phyloP scores from a whole-genome alignment of 371 early-diverging fungal species.

The Rhizopus arrhizus region DNA sequence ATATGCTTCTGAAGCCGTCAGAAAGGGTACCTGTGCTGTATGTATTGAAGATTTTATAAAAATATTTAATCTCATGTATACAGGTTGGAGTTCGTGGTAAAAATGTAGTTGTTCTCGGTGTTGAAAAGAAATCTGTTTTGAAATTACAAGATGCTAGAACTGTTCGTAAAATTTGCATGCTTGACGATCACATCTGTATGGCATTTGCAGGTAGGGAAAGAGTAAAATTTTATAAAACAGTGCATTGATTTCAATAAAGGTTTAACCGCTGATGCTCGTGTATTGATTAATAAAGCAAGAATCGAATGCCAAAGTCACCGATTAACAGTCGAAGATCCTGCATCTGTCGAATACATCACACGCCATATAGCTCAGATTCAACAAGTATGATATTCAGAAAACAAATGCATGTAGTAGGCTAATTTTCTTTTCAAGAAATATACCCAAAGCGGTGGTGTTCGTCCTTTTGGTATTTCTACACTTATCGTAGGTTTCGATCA shows the following conservation, averaged over 20 bases:
- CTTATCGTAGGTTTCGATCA: conserved; percentile 94
- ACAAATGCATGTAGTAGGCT: conserved; percentile 38
- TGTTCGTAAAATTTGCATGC: conserved; percentile 93
- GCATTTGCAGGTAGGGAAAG: conserved; percentile 73
- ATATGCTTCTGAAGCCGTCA: conserved; percentile 99
- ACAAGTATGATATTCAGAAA: conserved; percentile 64
- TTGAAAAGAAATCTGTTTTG: conserved; percentile 96
- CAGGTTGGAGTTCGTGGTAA: conserved; percentile 97
- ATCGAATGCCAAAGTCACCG: conserved; percentile 97
- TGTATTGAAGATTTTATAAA: conserved; percentile 24
- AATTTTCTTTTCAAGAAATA: conserved; percentile 74
- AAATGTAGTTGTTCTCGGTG: conserved; percentile 91
- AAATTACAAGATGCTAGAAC: conserved; percentile 98
- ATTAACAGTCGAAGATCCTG: conserved; percentile 97
- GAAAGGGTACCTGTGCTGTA: conserved; percentile 98
- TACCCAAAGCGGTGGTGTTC: conserved; percentile 98
- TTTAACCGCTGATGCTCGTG: conserved; percentile 96
- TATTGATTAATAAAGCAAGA: conserved; percentile 95
- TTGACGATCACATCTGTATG: conserved; percentile 96
- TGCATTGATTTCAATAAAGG: conserved; percentile 78
- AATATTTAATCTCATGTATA: background rate
- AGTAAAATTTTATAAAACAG: conserved; percentile 58
- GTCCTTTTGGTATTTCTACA: conserved; percentile 99
- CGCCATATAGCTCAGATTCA: conserved; percentile 96
- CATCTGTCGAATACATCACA: conserved; percentile 97